Conservation (phyloP, 2,329 filamentous ascomycete genomes). For the Moelleriella libera region DNA sequence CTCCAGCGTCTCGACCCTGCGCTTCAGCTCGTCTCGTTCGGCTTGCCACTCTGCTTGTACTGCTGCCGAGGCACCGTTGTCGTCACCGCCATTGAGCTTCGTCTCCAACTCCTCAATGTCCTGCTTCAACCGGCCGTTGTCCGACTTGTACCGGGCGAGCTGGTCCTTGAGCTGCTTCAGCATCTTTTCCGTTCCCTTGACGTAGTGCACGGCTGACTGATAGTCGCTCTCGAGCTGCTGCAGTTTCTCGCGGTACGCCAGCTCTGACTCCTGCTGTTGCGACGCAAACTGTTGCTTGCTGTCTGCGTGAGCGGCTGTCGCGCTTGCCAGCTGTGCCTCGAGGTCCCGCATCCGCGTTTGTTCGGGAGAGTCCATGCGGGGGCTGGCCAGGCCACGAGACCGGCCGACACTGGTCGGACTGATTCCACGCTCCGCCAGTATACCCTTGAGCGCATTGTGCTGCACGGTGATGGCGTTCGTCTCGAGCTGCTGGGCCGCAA, state of each 20-base stretch:
- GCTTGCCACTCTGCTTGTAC: slow-evolving; percentile 54
- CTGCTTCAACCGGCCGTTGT: slow-evolving; percentile 69
- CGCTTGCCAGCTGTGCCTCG: slow-evolving; percentile 72
- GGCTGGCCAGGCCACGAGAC: slow-evolving; percentile 51
- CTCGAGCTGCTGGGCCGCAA: slow-evolving; percentile 80
- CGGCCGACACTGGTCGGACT: slow-evolving; percentile 61
- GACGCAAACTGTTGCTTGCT: slow-evolving; percentile 63
- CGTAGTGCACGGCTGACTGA: slow-evolving; percentile 93
- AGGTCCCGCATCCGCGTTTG: slow-evolving; percentile 58
- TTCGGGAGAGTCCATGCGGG: slow-evolving; percentile 64
- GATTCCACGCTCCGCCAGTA: slow-evolving; percentile 78
- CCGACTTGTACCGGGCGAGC: slow-evolving; percentile 77
- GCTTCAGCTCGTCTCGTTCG: slow-evolving; percentile 54
- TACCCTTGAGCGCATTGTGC: slow-evolving; percentile 83
- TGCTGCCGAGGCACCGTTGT: slow-evolving; percentile 17
- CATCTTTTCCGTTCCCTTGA: slow-evolving; percentile 98
- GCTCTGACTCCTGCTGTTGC: slow-evolving; percentile 76
- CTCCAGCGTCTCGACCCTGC: slow-evolving; percentile 57
- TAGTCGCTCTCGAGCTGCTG: slow-evolving; percentile 93
- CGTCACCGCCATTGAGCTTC: slow-evolving; percentile 20
- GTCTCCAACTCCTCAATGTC: slow-evolving; percentile 61
- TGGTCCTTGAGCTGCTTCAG: slow-evolving; percentile 97
- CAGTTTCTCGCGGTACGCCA: slow-evolving; percentile 82
- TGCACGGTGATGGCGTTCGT: slow-evolving; percentile 89
- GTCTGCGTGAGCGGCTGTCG: slow-evolving; percentile 71